These are phyloP conservation scores for Pulveroboletus ravenelii DNA, from an alignment of 768 basidiomycete genomes.

Conservation along the genomic window DNA sequence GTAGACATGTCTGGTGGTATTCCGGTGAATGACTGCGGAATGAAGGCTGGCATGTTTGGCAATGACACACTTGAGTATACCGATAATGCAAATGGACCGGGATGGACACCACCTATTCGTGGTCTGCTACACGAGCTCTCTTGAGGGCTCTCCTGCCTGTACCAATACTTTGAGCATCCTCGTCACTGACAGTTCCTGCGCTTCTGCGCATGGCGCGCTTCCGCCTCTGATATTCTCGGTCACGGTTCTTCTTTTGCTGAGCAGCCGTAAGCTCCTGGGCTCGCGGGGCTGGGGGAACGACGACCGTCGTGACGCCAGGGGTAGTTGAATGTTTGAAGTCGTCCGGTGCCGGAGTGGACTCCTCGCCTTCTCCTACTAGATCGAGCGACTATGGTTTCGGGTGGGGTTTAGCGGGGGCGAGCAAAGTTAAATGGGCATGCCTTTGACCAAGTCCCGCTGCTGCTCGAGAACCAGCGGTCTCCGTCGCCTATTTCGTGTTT, in stretches of 20 bases:
- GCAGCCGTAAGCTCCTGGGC: slow-evolving; percentile 64
- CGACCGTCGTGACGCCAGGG: slow-evolving; percentile 70
- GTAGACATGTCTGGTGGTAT: not conserved
- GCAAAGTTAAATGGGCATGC: slow-evolving; percentile 32
- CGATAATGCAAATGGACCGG: not conserved
- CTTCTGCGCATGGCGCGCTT: slow-evolving; percentile 66
- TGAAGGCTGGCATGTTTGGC: not conserved
- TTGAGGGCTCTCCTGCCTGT: slow-evolving; percentile 62
- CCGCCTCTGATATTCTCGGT: slow-evolving; percentile 75
- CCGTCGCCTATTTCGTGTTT: slow-evolving; percentile 73
- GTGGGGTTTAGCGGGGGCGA: slow-evolving; percentile 4
- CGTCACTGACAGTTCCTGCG: slow-evolving; percentile 66
- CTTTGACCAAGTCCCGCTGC: slow-evolving; percentile 73
- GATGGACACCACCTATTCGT: slow-evolving; percentile 43
- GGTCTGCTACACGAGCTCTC: slow-evolving; percentile 60
- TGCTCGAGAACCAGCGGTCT: slow-evolving; percentile 79
- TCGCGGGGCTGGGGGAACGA: slow-evolving; percentile 68
- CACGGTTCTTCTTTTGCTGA: slow-evolving; percentile 73
- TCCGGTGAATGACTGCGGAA: not conserved
- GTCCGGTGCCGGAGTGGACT: slow-evolving; percentile 57
- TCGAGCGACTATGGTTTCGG: slow-evolving; percentile 62
- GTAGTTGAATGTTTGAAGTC: slow-evolving; percentile 66
- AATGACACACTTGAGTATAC: slow-evolving; percentile 7
- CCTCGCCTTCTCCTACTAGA: slow-evolving; percentile 63
- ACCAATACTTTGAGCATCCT: slow-evolving; percentile 47